A percentile compares a stretch with the other conserved stretches of the same genome.
Conservation (phyloP, 2,329 filamentous ascomycete species). For the Cadophora sp. region DNA sequence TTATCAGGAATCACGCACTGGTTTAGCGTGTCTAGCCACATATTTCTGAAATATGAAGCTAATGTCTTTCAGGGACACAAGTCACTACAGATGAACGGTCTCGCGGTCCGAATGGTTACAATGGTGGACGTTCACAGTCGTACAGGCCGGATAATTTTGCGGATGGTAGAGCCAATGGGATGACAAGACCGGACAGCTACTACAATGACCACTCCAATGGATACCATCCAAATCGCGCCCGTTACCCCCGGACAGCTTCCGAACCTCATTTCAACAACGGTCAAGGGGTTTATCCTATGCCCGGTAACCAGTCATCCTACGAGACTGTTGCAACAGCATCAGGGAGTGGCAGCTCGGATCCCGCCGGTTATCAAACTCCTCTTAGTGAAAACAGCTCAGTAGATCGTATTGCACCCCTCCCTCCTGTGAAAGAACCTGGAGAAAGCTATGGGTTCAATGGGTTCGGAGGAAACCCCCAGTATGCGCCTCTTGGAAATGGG, state of each 20-base stretch:
- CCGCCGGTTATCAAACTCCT: constrained; percentile 80
- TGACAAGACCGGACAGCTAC: constrained; percentile 53
- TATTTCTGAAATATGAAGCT: constrained; percentile 8
- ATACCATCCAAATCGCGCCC: constrained; percentile 44
- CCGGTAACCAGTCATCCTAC: constrained; percentile 61
- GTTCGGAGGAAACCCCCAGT: constrained; percentile 51
- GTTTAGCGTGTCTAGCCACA: constrained; percentile 24
- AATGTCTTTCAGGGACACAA: constrained; percentile 42
- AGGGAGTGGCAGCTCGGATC: constrained; percentile 75
- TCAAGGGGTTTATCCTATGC: constrained; percentile 40
- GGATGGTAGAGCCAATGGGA: constrained; percentile 47
- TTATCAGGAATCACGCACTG: constrained; percentile 9
- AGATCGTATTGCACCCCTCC: constrained; percentile 69
- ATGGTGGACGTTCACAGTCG: constrained; percentile 43
- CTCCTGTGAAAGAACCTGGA: constrained; percentile 60
- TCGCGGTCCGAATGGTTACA: constrained; percentile 42
- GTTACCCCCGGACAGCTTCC: constrained; percentile 44
- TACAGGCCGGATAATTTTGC: constrained; percentile 39
- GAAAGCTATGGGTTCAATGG: constrained; percentile 69
- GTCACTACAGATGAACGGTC: constrained; percentile 41
- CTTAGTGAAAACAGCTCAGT: constrained; percentile 92
- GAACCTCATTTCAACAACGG: constrained; percentile 43
- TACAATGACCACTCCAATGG: constrained; percentile 43
- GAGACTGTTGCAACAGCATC: constrained; percentile 85
- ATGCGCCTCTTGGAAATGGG: constrained; percentile 48